Evolutionary conservation across 1,284 basidiomycete species (phyloP), one percentile per base, ranked within the genome.

Genomic region (Cryptococcus depauperatus): DNA sequence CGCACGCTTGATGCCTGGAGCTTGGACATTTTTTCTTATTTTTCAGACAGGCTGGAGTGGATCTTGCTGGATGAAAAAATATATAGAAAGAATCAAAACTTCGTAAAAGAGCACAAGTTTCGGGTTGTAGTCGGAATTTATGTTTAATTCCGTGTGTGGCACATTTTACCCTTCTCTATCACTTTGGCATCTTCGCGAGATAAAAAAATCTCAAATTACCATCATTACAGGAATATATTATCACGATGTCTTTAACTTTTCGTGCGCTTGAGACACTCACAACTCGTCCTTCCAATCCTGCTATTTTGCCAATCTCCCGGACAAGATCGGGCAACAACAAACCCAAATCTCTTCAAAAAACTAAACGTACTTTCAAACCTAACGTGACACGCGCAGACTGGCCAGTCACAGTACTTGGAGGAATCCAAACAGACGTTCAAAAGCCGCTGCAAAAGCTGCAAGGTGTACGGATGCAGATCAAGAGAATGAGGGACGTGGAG

Each of bases 1-100:
- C 91, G 91, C 87, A 96, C 91, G 83, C 89, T 91, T 83, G 87
- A 81, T 81, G 90, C 89, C 84, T 86, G 88, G 74, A 92, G 84
- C 78, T 92, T 91, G 50, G 62, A 66, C 61, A 61, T 64, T 44
- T 40, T 57, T 35, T 33, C n/a, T n/a, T n/a, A n/a, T n/a, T n/a
- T n/a, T n/a, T n/a, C n/a, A 35, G 22, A 39, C 43, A 51, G 50
- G 50, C 50, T 46, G 50, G 46, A 51, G 41, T 51, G 43, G 46
- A 45, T 47, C 41, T 56, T 57, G 57, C 53, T 40, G 56, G 57
- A 52, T 55, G 43, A 44, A 47, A n/a, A n/a, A n/a, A n/a, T n/a
- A 40, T 43, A 37, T 27, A 37, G 40, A 37, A 19, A 40, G 25
- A 29, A 13, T 14, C 28, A 32, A 30, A 34, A 37, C 37, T 46